Evolutionary conservation across 768 basidiomycete genomes (phyloP), one percentile per base, ranked within the genome.

Genomic region (Amanita molliuscula): DNA sequence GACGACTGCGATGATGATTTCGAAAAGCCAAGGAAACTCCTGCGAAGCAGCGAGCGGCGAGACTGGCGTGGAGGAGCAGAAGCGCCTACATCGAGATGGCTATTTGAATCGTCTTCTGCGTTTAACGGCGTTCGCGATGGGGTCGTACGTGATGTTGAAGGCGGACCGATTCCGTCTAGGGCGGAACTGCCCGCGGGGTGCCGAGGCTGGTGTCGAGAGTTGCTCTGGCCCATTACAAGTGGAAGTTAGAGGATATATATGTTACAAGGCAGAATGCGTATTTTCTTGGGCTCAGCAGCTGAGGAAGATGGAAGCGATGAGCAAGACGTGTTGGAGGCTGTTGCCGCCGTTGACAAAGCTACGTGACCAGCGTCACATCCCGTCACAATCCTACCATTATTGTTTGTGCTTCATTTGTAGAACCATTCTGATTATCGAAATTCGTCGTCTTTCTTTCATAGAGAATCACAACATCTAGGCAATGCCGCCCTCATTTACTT

Each of bases 1-100:
- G 57, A 50, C 13, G 51, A 42, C 21, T 53, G 57, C 35, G 46
- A 48, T 44, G 55, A 49, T 6, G 66, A 56, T 37, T 60, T 63
- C 6, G 59, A 65, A 34, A 56, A 58, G 54, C 52, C 68, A 51
- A 59, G 53, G 38, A 74, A 58, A 46, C 65, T 69, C 41, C 56
- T 68, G 3, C 70, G 65, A 3, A 71, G 58, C 5, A 64, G 54
- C 25, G 61, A 48, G 8, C 59, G 54, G 18, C 47, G 52, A 44
- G 51, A 58, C 51, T 40, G 55, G 57, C 45, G 48, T 53, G 53
- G 31, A 25, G 52, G 29, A 29, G 46, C n/a, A 18, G 51, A 6
- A 21, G 55, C n/a, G n/a, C 25, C 43, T 15, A 34, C 13, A 37
- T 44, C 43, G 21, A 35, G 16, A 37, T 46, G n/a, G 29, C 44